These are phyloP conservation scores for Vachellia collinsii DNA, from an alignment of 306 rosid species.

Conservation along the genomic window DNA sequence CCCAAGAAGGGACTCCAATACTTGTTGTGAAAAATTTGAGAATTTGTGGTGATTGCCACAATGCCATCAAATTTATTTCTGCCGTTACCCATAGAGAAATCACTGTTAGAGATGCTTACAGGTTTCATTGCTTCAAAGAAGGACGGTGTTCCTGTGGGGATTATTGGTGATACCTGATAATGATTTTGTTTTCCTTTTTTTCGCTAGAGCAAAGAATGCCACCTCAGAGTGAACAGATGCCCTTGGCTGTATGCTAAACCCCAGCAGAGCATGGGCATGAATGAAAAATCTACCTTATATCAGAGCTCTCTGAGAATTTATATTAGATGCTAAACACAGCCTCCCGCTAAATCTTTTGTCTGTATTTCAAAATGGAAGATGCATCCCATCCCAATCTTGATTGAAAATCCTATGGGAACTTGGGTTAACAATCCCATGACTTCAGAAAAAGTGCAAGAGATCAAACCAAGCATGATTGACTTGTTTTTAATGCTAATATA, in stretches of 20 bases:
- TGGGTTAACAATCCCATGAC: background rate
- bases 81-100: constrained; percentile 68
- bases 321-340: background rate
- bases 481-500: background rate
- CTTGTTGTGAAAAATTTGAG: constrained; percentile 80
- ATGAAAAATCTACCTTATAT: background rate
- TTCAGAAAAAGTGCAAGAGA: background rate
- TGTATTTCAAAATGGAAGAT: background rate
- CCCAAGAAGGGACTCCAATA: constrained; percentile 66
- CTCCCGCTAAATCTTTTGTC: background rate
- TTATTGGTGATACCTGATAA: constrained; percentile 59
- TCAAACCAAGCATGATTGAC: background rate
- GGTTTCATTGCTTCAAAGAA: constrained; percentile 82
- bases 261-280: background rate
- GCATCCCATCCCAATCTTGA: background rate
- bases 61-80: constrained; percentile 74
- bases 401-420: background rate
- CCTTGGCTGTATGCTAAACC: background rate
- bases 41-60: constrained; percentile 90
- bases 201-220: background rate
- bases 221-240: background rate
- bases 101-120: constrained; percentile 71
- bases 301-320: background rate
- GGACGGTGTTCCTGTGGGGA: constrained; percentile 82
- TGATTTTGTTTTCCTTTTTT: constrained; percentile 1